Evolutionary conservation across 306 rosid genomes (phyloP).

Genomic region (Pachyrhizus erosus): DNA sequence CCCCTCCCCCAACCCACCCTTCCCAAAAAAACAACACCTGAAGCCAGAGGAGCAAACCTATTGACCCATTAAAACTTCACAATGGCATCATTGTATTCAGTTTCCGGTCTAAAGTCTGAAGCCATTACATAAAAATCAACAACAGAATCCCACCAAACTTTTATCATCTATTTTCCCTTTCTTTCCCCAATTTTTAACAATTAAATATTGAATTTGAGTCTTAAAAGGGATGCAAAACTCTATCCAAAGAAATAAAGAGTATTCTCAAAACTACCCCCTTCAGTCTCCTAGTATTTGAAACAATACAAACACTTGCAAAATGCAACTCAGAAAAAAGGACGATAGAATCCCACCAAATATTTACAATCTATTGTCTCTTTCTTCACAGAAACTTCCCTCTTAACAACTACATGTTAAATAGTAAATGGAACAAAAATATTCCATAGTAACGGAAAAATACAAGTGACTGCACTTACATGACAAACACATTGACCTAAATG

Average conservation of each 20-base stretch:
- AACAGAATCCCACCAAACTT: slow-evolving; percentile 13
- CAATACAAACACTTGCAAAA: slow-evolving; percentile 6
- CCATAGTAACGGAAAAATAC: neutral
- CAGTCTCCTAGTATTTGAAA: slow-evolving; percentile 18
- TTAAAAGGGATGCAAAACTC: neutral
- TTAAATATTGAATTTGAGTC: neutral
- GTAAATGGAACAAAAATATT: neutral
- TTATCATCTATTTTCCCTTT: neutral
- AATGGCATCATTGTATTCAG: neutral
- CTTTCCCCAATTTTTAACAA: neutral
- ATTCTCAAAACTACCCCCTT: slow-evolving; percentile 1
- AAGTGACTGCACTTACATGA: neutral
- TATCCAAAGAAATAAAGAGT: neutral
- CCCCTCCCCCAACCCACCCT: neutral
- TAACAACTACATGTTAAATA: slow-evolving; percentile 1
- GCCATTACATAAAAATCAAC: slow-evolving; percentile 21
- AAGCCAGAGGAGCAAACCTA: slow-evolving; percentile 4
- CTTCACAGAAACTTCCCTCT: neutral
- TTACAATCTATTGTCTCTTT: neutral
- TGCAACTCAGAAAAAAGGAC: neutral
- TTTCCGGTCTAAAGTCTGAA: slow-evolving; percentile 1
- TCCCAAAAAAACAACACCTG: neutral
- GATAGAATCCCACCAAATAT: neutral
- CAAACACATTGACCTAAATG: slow-evolving; percentile 17
- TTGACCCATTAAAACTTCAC: slow-evolving; percentile 9